These are phyloP conservation scores for Nothomitra cinnamomea DNA, from an alignment of 2,329 filamentous ascomycete genomes.

Conservation along the genomic window DNA sequence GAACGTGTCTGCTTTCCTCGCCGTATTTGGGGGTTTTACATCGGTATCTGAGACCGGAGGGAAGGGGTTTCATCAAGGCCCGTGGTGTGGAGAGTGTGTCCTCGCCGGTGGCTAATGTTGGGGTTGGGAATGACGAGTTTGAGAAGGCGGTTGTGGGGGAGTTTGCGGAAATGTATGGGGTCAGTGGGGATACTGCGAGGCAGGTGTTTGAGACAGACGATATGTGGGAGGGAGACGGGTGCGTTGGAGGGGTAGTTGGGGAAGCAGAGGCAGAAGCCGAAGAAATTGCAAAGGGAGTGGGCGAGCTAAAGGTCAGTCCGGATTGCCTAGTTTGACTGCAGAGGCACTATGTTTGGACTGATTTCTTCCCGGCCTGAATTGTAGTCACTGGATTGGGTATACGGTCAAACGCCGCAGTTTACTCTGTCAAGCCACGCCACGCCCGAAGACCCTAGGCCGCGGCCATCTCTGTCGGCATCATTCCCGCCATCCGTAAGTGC, in stretches of 20 bases:
- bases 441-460: slow-evolving; percentile 3
- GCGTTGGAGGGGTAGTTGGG: slow-evolving; percentile 33
- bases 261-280: slow-evolving; percentile 28
- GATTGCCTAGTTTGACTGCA: neutral
- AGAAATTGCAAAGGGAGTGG: slow-evolving; percentile 43
- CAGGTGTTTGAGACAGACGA: slow-evolving; percentile 20
- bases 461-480: neutral
- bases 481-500: slow-evolving; percentile 3
- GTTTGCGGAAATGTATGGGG: slow-evolving; percentile 51
- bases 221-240: slow-evolving; percentile 19
- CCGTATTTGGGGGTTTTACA: slow-evolving; percentile 56
- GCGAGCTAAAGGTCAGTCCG: slow-evolving; percentile 39
- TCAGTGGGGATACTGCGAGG: slow-evolving; percentile 9
- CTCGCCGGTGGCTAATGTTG: slow-evolving; percentile 67
- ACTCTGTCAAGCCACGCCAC: slow-evolving; percentile 28
- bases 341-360: slow-evolving; percentile 3
- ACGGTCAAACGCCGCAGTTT: slow-evolving; percentile 73
- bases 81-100: slow-evolving; percentile 84
- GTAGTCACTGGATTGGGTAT: slow-evolving; percentile 57
- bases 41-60: slow-evolving; percentile 59
- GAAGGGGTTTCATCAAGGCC: slow-evolving; percentile 56
- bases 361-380: slow-evolving; percentile 20
- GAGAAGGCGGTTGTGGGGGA: slow-evolving; percentile 40
- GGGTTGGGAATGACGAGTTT: slow-evolving; percentile 33
- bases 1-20: slow-evolving; percentile 69